Base-by-base conservation (phyloP, 2,329 filamentous ascomycete species). In the Pyricularia sp. region DNA sequence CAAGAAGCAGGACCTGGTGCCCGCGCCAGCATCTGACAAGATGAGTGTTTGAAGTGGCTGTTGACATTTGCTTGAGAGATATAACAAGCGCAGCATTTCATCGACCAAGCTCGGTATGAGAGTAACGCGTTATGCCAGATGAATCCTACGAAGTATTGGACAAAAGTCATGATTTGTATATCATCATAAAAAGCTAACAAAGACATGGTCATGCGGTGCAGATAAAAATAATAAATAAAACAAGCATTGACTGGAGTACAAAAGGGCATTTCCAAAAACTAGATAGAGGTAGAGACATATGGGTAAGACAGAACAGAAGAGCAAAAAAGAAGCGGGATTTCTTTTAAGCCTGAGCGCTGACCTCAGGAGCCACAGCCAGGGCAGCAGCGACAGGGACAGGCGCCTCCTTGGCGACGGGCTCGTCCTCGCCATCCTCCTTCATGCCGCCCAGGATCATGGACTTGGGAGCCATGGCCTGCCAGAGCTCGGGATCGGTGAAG, bases 391-490 rank as follows among this genome's bases (percentile, higher is more conserved):
- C 31, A 10, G 60, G 19, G 60, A 62, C 53, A 2, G 53, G 22
- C 5, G 53, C 53, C 53, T 57, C 24, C 53, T 57, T 10, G 22
- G 19, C 31, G 61, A 62, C 61, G 24, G 61, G 61, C 12, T 62
- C 79, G 65, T 69, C 68, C 16, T 66, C 68, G 12, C 72, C 72
- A 49, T 76, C 76, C 70, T 79, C 78, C 69, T 76, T 75, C 80
- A 82, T 82, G 31, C 80, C 80, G 55, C 80, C 79, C 61, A 81
- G 73, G 63, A 82, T 74, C 78, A 82, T 79, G 61, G 77, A 78
- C 63, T 73, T 72, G 30, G 80, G 80, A 3, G 79, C 79, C 67
- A 78, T 72, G n/a, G 78, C 78, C 75, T 82, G 78, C 70, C 71
- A 71, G 63, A 75, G 69, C 72, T 78, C 75, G 24, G 75, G 74